Evolutionary conservation across 192 early-diverging fungal species (phyloP).

Genomic region (Linnemannia exigua): DNA sequence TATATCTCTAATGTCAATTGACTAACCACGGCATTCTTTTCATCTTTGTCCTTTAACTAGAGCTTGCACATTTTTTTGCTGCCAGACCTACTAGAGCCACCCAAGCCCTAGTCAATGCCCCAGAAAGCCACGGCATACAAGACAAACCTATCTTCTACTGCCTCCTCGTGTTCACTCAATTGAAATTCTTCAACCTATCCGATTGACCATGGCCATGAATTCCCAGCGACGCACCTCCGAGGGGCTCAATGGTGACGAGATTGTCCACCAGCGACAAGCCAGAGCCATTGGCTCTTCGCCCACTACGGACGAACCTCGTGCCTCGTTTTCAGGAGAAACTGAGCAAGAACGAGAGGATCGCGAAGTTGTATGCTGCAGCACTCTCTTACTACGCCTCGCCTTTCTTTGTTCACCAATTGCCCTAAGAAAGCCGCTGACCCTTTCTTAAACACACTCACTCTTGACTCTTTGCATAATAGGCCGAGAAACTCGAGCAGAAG

Average conservation of each 20-base stretch:
- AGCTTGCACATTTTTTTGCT: background rate
- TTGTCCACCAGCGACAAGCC: conserved; percentile 35
- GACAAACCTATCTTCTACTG: background rate
- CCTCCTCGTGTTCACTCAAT: background rate
- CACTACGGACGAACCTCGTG: background rate
- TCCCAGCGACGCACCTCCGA: conserved; percentile 31
- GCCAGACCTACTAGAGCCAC: background rate
- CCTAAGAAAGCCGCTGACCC: background rate
- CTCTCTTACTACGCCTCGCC: conserved; percentile 68
- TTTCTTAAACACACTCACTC: background rate
- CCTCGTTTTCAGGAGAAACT: background rate
- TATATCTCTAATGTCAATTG: background rate
- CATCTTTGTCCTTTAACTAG: background rate
- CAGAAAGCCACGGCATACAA: conserved; percentile 1
- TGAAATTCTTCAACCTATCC: background rate
- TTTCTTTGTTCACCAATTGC: conserved; percentile 27
- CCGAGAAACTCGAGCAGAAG: conserved; percentile 62
- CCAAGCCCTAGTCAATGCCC: conserved; percentile 26
- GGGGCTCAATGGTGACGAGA: conserved; percentile 27
- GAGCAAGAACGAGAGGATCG: conserved; percentile 46
- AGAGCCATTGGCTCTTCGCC: conserved; percentile 19
- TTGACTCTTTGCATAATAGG: conserved; percentile 15
- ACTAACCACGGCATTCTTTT: background rate
- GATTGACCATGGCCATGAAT: conserved; percentile 40
- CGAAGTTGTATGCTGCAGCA: conserved; percentile 30